These are phyloP conservation scores for Aspergillus sp. DNA, from an alignment of 2,329 filamentous ascomycete species.

Conservation along the genomic window DNA sequence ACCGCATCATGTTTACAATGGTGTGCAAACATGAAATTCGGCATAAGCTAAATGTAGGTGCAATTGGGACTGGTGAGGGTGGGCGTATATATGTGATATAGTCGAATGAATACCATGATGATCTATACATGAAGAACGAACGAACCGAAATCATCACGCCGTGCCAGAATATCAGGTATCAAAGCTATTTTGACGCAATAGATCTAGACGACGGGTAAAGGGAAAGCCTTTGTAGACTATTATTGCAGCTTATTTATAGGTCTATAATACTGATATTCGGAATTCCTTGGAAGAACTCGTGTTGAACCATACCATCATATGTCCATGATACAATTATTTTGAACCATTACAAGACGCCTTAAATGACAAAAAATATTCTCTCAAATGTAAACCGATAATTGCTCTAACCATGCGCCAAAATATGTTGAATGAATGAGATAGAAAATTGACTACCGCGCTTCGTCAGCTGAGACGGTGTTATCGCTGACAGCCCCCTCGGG, in stretches of 20 bases:
- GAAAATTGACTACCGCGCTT: constrained; percentile 25
- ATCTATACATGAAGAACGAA: neutral
- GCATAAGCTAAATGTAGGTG: neutral
- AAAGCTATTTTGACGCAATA: too few relatives aligned
- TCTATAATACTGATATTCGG: too few relatives aligned
- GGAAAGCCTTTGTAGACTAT: too few relatives aligned
- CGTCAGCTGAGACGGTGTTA: constrained; percentile 25
- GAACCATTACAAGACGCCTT: constrained; percentile 1
- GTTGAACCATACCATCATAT: neutral
- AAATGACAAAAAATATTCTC: neutral
- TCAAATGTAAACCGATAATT: neutral
- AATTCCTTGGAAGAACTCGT: neutral
- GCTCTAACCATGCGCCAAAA: constrained; percentile 15
- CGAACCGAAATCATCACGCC: neutral
- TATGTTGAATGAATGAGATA: neutral
- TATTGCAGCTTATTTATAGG: too few relatives aligned
- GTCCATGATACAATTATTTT: neutral
- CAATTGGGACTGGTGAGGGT: neutral
- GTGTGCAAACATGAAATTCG: neutral
- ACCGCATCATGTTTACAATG: neutral
- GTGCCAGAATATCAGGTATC: neutral
- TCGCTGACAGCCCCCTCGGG: constrained; percentile 26
- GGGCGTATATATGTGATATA: neutral
- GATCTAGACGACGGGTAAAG: too few relatives aligned
- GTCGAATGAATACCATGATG: neutral